Base-by-base conservation (phyloP, 106 monocot genomes). In the Cymbidium sinense region DNA sequence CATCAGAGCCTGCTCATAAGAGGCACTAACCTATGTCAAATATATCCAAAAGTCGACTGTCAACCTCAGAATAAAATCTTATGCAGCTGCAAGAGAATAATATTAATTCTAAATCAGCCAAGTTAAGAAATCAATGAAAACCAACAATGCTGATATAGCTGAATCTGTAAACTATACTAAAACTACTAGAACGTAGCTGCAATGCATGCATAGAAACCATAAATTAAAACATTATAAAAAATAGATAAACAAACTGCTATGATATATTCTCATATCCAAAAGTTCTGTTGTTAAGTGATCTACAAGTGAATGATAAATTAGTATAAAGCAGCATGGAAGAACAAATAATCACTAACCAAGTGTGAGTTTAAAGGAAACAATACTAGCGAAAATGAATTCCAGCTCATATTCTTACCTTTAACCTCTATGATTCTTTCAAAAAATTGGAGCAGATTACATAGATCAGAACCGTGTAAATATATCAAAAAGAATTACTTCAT, bases 1-100 rank as follows among this genome's bases (percentile, higher is more conserved):
- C 94, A 98, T 94, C 33, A 98, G 91, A 92, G 94, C 88, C 94
- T 94, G 92, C 88, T 92, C 94, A 94, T 87, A 87, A 88, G 87
- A 94, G 82, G 84, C 84, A 88, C 86, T 86, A 87, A 89, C 86
- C 86, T 89, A 91, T 83, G 88, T 91, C 88, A 96, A 96, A 88
- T 86, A 81, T 88, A 82, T 88, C 76, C 79, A 37, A 86, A 81
- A 89, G 86, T 79, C 64, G 61, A 79, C 50, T 82, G 80, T 92
- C 82, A 92, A 84, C 62, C 70, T 25, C 81, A 82, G 61, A 78
- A 78, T 25, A 67, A 83, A 31, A 36, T 76, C 37, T 17, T 2
- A 58, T 17, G 7, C 54, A 80, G 27, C 37, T 44, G 50, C 64
- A 37, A 1, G 18, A 51, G 31, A 36, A 37, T 64, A 30, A 2